phyloP scores from a whole-genome alignment of 2,329 filamentous ascomycete genomes.

The Cryphonectria parasitica region DNA sequence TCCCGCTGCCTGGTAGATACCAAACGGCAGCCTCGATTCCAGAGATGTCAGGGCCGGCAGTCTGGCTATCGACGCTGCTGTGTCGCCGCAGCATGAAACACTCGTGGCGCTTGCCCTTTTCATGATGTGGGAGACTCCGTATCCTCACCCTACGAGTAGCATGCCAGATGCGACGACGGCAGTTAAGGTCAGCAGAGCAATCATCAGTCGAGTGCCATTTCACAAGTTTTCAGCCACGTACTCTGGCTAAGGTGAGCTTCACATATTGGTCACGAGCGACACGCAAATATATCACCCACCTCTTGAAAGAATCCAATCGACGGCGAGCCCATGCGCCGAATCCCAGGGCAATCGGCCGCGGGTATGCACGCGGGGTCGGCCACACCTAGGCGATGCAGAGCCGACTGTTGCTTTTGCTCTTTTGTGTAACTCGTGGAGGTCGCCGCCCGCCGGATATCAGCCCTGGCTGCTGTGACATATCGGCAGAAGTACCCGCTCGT shows the following conservation, averaged over 20 bases:
- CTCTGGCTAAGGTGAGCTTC: not conserved
- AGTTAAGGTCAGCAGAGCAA: not conserved
- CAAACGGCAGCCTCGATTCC: not conserved
- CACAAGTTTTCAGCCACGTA: not conserved
- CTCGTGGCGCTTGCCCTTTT: not conserved
- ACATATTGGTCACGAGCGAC: not conserved
- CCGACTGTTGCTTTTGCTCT: not conserved
- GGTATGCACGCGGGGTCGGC: conserved; percentile 5
- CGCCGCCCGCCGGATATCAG: not conserved
- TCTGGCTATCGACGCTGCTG: not conserved
- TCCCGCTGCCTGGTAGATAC: not conserved
- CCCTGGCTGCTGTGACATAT: not conserved
- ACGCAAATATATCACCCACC: not conserved
- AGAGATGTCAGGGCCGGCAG: not conserved
- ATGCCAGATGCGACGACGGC: not conserved
- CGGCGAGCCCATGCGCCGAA: not conserved
- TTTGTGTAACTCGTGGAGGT: not conserved
- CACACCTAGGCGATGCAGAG: not conserved
- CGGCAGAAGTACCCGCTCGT: not conserved
- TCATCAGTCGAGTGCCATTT: not conserved
- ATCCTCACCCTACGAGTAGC: not conserved
- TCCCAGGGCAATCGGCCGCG: not conserved
- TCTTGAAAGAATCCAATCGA: not conserved
- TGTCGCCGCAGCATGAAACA: not conserved
- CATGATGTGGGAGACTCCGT: not conserved